Evolutionary conservation across 2,329 filamentous ascomycete genomes (phyloP).

Genomic region (Aureobasidium sp.): DNA sequence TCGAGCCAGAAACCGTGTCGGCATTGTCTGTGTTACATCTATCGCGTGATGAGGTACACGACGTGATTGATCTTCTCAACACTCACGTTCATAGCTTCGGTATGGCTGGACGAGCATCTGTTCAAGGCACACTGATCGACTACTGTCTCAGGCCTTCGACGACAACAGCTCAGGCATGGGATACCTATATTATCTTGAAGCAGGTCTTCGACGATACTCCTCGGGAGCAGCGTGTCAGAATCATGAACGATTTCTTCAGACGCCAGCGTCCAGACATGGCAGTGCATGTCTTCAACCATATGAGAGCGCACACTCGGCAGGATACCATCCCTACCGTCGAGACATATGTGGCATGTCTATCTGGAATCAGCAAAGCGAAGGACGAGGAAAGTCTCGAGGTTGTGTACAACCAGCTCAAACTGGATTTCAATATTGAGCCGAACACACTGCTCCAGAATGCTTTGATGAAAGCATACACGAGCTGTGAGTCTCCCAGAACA

Average conservation of each 20-base stretch:
- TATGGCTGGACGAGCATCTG: constrained; percentile 57
- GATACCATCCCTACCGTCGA: constrained; percentile 60
- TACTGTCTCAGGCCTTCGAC: constrained; percentile 60
- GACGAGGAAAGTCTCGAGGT: constrained; percentile 57
- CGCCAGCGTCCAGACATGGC: constrained; percentile 78
- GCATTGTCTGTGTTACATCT: constrained; percentile 68
- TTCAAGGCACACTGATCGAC: constrained; percentile 58
- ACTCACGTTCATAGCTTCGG: constrained; percentile 65
- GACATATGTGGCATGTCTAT: constrained; percentile 71
- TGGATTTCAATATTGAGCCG: constrained; percentile 73
- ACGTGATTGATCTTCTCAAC: constrained; percentile 76
- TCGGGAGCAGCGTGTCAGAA: constrained; percentile 55
- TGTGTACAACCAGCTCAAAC: constrained; percentile 89
- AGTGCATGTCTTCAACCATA: constrained; percentile 79
- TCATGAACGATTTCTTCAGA: constrained; percentile 89
- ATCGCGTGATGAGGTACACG: constrained; percentile 65
- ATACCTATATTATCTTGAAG: constrained; percentile 52
- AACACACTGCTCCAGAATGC: constrained; percentile 73
- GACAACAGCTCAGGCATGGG: constrained; percentile 57
- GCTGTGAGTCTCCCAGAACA: constrained; percentile 56
- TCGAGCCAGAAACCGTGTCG: constrained; percentile 69
- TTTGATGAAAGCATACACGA: constrained; percentile 77
- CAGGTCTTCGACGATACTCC: constrained; percentile 56
- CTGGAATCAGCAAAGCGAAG: constrained; percentile 50
- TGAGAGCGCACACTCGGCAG: constrained; percentile 67